phyloP scores from a whole-genome alignment of 2,329 filamentous ascomycete genomes.

The Lojkania enalia region DNA sequence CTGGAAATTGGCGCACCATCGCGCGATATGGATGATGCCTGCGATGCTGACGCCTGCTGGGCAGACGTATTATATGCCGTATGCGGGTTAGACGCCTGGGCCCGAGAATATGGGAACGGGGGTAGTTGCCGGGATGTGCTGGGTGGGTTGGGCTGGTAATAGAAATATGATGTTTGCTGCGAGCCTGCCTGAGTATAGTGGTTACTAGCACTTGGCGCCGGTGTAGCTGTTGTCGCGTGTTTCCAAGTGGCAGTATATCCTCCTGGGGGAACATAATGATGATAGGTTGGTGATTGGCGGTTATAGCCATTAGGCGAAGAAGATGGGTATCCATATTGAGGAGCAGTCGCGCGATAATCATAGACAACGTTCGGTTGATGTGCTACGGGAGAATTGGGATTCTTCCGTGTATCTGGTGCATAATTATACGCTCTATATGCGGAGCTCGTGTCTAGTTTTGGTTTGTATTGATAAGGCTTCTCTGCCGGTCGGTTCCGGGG shows the following conservation, averaged over 20 bases:
- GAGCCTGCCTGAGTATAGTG: slow-evolving; percentile 32
- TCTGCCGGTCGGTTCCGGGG: slow-evolving; percentile 21
- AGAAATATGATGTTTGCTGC: slow-evolving; percentile 30
- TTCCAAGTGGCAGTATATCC: neutral
- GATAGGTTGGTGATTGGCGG: slow-evolving; percentile 20
- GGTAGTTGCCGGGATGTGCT: slow-evolving; percentile 20
- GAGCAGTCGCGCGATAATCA: slow-evolving; percentile 30
- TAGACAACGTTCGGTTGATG: slow-evolving; percentile 44
- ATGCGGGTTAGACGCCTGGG: slow-evolving; percentile 17
- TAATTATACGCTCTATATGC: slow-evolving; percentile 35
- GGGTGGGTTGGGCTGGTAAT: slow-evolving; percentile 19
- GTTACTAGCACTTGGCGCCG: slow-evolving; percentile 26
- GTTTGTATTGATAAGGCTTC: slow-evolving; percentile 40
- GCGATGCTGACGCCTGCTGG: slow-evolving; percentile 18
- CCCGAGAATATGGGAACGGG: slow-evolving; percentile 25
- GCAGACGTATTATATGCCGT: slow-evolving; percentile 16
- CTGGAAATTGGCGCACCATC: slow-evolving; percentile 37
- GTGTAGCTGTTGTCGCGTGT: slow-evolving; percentile 18
- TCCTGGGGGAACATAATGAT: slow-evolving; percentile 15
- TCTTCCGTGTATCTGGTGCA: slow-evolving; percentile 36
- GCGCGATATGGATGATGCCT: slow-evolving; percentile 36
- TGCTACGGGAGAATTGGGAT: slow-evolving; percentile 43
- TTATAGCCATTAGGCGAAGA: slow-evolving; percentile 22
- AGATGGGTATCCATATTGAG: slow-evolving; percentile 27
- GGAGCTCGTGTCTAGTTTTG: slow-evolving; percentile 33